A percentile compares a stretch with the other conserved stretches of the same genome.
Evolutionary conservation across 306 rosid genomes (phyloP).

Genomic region (Casuarina glauca): DNA sequence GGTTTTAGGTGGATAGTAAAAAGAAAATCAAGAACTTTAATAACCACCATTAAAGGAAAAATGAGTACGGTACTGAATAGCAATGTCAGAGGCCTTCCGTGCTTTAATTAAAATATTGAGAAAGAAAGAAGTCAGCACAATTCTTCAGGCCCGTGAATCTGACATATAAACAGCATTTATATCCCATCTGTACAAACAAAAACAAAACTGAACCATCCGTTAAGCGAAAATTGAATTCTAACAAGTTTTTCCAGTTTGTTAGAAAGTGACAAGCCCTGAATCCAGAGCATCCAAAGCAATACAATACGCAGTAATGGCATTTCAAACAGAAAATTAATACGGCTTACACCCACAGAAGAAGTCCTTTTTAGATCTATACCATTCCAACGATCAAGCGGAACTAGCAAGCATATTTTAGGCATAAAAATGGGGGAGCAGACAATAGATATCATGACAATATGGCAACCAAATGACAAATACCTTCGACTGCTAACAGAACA

Average conservation of each 20-base stretch:
- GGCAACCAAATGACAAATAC: background rate
- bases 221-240: conserved; percentile 8
- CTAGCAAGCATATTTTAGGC: background rate
- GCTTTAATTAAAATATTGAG: conserved; percentile 21
- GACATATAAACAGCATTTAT: background rate
- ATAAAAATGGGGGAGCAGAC: conserved; percentile 13
- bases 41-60: conserved; percentile 27
- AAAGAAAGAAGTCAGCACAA: conserved; percentile 6
- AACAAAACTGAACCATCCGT: conserved; percentile 15
- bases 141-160: conserved; percentile 10
- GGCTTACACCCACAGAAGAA: conserved; percentile 15
- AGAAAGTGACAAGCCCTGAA: conserved; percentile 18
- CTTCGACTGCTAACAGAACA: conserved; percentile 16
- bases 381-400: conserved; percentile 8
- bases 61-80: conserved; percentile 26
- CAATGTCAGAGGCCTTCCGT: conserved; percentile 28
- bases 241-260: conserved; percentile 18
- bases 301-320: conserved; percentile 10
- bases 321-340: conserved; percentile 10
- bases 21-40: conserved; percentile 28
- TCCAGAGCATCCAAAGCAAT: conserved; percentile 7
- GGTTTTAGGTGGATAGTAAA: background rate
- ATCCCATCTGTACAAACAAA: background rate
- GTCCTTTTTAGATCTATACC: conserved; percentile 42
- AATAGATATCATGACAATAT: background rate